phyloP scores from a whole-genome alignment of 306 rosid species.

The Ziziphus jujuba region DNA sequence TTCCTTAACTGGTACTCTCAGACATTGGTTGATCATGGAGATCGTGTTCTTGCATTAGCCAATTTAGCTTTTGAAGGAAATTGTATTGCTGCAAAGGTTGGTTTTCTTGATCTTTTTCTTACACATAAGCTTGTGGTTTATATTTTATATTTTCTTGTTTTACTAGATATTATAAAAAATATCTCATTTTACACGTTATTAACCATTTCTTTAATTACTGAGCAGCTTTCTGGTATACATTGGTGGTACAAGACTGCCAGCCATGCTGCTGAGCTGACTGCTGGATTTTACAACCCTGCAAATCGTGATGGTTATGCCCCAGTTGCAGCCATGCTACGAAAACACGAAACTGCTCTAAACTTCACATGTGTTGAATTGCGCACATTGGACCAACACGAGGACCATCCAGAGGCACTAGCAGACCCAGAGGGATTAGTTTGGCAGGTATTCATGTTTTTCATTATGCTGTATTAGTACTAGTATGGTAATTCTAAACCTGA shows the following conservation, averaged over 20 bases:
- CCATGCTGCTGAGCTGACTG: slow-evolving; percentile 81
- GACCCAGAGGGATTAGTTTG: slow-evolving; percentile 80
- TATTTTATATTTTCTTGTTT: neutral
- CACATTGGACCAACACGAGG: slow-evolving; percentile 47
- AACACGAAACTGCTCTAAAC: slow-evolving; percentile 55
- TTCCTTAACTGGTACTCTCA: slow-evolving; percentile 82
- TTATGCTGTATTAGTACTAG: neutral
- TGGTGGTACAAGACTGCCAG: slow-evolving; percentile 90
- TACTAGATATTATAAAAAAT: neutral
- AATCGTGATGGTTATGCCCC: slow-evolving; percentile 83
- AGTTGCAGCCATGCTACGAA: slow-evolving; percentile 62
- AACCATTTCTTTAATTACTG: slow-evolving; percentile 21
- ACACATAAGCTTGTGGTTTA: neutral
- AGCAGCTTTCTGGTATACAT: slow-evolving; percentile 69
- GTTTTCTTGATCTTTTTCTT: slow-evolving; percentile 12
- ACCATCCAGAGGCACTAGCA: slow-evolving; percentile 58
- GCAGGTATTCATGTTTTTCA: slow-evolving; percentile 41
- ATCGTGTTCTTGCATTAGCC: slow-evolving; percentile 68
- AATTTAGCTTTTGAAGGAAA: slow-evolving; percentile 80
- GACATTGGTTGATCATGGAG: slow-evolving; percentile 73
- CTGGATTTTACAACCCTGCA: slow-evolving; percentile 75
- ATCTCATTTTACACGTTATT: neutral
- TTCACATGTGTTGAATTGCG: slow-evolving; percentile 62
- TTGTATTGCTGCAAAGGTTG: slow-evolving; percentile 70
- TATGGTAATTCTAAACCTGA: neutral